A percentile compares a stretch with the other conserved stretches of the same genome.
Evolutionary conservation across 2,329 filamentous ascomycete species (phyloP).

Genomic region (Penicillium sclerotiorum): DNA sequence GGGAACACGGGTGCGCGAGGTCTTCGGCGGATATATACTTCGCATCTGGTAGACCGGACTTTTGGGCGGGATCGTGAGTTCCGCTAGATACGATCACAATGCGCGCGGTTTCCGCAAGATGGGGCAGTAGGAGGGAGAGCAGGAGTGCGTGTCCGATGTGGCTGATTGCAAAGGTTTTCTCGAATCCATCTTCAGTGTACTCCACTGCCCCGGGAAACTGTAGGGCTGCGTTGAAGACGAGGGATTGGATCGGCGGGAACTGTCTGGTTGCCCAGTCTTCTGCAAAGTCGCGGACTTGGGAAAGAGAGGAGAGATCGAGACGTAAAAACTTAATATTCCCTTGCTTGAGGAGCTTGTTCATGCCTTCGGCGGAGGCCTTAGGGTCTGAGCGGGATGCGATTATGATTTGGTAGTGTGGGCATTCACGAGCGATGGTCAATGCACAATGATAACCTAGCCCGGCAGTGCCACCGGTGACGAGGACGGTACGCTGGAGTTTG

Average conservation of each 20-base stretch:
- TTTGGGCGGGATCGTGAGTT: constrained; percentile 52
- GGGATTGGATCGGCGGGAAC: constrained; percentile 46
- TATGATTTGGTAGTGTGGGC: constrained; percentile 47
- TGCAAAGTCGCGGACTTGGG: constrained; percentile 48
- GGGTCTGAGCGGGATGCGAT: constrained; percentile 50
- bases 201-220: constrained; percentile 45
- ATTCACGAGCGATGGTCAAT: constrained; percentile 42
- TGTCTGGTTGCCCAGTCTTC: constrained; percentile 36
- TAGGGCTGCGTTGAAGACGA: constrained; percentile 54
- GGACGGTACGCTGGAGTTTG: constrained; percentile 6
- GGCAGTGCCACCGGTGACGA: constrained; percentile 51
- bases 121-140: constrained; percentile 50
- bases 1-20: constrained; percentile 45
- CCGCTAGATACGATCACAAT: constrained; percentile 51
- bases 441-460: constrained; percentile 50
- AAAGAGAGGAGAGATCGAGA: constrained; percentile 48
- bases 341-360: constrained; percentile 48
- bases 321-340: constrained; percentile 46
- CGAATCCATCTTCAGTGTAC: constrained; percentile 49
- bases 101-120: constrained; percentile 45
- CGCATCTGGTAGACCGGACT: constrained; percentile 47
- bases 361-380: constrained; percentile 43
- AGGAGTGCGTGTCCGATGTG: constrained; percentile 56
- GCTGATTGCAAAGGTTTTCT: constrained; percentile 54
- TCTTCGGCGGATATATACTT: constrained; percentile 49